Evolutionary conservation across 352 stramenopile genomes (phyloP).

Genomic region (Globisporangium megalacanthum): DNA sequence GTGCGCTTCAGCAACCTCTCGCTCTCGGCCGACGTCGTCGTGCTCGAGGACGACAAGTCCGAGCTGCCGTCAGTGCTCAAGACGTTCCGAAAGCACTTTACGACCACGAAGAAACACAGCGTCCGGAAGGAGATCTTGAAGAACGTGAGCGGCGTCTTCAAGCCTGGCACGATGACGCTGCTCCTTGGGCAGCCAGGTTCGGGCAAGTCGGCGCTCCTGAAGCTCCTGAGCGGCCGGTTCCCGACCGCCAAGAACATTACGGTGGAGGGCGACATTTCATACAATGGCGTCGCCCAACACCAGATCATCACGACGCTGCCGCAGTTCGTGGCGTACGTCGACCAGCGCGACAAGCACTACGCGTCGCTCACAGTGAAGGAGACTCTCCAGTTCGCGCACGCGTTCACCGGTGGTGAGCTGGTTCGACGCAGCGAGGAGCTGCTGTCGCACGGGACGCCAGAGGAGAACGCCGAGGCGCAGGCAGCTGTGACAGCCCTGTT

Average conservation of each 20-base stretch:
- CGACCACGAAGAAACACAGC: too few species aligned
- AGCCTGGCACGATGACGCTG: slow-evolving; percentile 16
- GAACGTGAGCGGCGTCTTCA: slow-evolving; percentile 20
- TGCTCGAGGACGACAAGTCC: too few species aligned
- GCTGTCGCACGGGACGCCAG: slow-evolving; percentile 19
- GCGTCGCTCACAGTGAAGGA: slow-evolving; percentile 89
- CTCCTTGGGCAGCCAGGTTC: slow-evolving; percentile 23
- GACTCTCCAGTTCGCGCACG: slow-evolving; percentile 91
- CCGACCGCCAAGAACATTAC: slow-evolving; percentile 32
- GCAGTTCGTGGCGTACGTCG: slow-evolving; percentile 33
- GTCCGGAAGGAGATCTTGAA: slow-evolving; percentile 21
- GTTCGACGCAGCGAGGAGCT: slow-evolving; percentile 32
- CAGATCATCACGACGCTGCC: slow-evolving; percentile 23
- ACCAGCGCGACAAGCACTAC: slow-evolving; percentile 83
- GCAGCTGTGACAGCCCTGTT: slow-evolving; percentile 19
- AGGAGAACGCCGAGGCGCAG: slow-evolving; percentile 20
- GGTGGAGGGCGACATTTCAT: slow-evolving; percentile 35
- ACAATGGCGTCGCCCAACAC: slow-evolving; percentile 27
- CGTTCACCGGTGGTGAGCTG: slow-evolving; percentile 45
- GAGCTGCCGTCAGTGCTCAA: too few species aligned
- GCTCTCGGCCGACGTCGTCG: too few species aligned
- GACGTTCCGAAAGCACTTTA: too few species aligned
- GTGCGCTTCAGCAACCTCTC: slow-evolving; percentile 22
- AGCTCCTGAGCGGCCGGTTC: slow-evolving; percentile 38
- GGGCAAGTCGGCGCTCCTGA: slow-evolving; percentile 40